phyloP scores from a whole-genome alignment of 257 asterid genomes.

The Cynanchum wilfordii region DNA sequence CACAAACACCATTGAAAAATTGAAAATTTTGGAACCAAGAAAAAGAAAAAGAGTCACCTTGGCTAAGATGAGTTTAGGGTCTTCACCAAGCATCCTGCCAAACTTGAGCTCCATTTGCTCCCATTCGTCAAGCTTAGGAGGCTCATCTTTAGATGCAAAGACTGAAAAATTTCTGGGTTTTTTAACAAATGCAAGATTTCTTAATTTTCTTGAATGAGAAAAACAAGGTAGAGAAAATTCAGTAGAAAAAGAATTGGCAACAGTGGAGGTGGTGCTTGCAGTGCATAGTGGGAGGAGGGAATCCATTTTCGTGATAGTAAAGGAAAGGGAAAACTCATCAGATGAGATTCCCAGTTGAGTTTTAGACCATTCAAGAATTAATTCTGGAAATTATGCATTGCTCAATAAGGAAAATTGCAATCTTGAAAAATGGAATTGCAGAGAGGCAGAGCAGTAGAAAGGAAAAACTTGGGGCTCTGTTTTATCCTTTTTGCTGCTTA shows the following conservation, averaged over 20 bases:
- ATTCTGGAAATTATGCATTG: not conserved
- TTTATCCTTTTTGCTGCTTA: constrained; percentile 6
- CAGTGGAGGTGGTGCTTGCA: constrained; percentile 22
- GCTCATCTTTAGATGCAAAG: constrained; percentile 62
- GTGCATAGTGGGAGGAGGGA: constrained; percentile 45
- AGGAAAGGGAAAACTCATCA: constrained; percentile 30
- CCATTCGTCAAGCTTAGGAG: constrained; percentile 61
- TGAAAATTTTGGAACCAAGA: not conserved
- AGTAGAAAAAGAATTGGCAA: constrained; percentile 26
- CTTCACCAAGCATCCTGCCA: constrained; percentile 91
- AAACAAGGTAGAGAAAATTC: constrained; percentile 36
- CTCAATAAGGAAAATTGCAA: not conserved
- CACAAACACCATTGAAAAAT: not conserved
- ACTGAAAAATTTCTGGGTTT: constrained; percentile 46
- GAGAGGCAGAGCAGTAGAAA: not conserved
- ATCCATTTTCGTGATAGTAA: constrained; percentile 46
- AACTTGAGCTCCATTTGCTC: constrained; percentile 91
- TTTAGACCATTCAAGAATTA: constrained; percentile 2
- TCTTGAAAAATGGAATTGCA: not conserved
- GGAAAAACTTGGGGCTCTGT: not conserved
- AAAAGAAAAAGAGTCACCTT: constrained; percentile 44
- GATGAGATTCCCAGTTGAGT: constrained; percentile 13
- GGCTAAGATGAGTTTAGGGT: constrained; percentile 85
- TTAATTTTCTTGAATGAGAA: constrained; percentile 24
- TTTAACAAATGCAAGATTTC: constrained; percentile 30